phyloP scores from a whole-genome alignment of 192 early-diverging fungal genomes.

The Coemansia sp. region DNA sequence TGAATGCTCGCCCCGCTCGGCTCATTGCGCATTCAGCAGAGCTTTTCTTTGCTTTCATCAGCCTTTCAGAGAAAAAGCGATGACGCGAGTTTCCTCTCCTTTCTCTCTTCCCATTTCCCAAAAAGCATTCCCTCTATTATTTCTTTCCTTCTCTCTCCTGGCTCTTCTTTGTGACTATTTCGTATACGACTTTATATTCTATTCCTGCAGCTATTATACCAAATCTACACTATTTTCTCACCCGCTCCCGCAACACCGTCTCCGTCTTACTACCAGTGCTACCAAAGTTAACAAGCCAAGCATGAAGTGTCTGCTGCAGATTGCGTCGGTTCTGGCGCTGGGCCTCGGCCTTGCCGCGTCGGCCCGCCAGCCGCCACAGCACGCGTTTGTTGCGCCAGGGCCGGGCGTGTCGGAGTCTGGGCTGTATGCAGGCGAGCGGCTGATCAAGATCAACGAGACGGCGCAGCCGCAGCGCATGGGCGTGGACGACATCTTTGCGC shows the following conservation, averaged over 20 bases:
- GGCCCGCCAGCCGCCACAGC: slow-evolving; percentile 8
- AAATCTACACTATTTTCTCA: neutral
- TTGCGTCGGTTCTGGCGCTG: neutral
- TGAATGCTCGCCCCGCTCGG: too few species aligned
- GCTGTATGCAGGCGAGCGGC: slow-evolving; percentile 47
- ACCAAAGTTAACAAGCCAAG: too few species aligned
- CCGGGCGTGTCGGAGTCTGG: neutral
- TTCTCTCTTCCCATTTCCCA: slow-evolving; percentile 6
- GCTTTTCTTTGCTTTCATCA: too few species aligned
- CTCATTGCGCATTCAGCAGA: too few species aligned
- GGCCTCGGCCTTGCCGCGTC: slow-evolving; percentile 5
- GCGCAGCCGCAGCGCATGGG: slow-evolving; percentile 61
- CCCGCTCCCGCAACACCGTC: too few species aligned
- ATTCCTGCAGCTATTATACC: too few species aligned
- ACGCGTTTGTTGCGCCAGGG: slow-evolving; percentile 12
- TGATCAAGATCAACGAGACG: slow-evolving; percentile 60
- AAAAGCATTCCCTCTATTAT: neutral
- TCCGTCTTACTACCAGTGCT: too few species aligned
- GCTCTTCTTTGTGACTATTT: neutral
- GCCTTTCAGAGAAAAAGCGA: neutral
- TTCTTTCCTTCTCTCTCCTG: slow-evolving; percentile 2
- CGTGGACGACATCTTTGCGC: slow-evolving; percentile 62
- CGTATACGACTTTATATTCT: neutral
- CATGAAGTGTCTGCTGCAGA: slow-evolving; percentile 2
- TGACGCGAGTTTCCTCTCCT: slow-evolving; percentile 7